Base-by-base conservation (phyloP, 73 alveolate genomes). In the Effrenium voratum region DNA sequence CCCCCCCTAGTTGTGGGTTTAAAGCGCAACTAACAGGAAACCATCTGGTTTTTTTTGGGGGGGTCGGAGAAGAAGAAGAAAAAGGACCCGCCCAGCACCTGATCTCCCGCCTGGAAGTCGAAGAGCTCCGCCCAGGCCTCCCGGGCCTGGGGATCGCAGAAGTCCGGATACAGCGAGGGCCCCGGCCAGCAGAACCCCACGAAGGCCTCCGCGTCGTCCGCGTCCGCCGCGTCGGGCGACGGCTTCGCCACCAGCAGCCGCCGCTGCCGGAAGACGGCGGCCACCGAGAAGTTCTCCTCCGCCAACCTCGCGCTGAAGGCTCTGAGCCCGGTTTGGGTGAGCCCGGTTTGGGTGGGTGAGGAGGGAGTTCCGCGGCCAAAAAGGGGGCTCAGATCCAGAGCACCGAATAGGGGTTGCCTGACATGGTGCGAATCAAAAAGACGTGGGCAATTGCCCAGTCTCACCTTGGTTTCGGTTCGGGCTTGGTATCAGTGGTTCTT, bases 131-230 rank as follows among this genome's bases (percentile, higher is more conserved):
- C 92, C 98, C 98, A 93, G 41, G 26, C 86, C 2, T 26, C 83
- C 24, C 98, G 93, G 55, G 66, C 49, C 70, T 60, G 66, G 59
- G 75, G 75, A 45, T 63, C 49, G 55, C 94, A 57, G 49, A 99
- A 99, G 93, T 99, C 99, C 30, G 99, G 99, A 99, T 99, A 99
- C 82, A 94, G 92, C 77, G 99, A 99, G 16, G 93, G 43, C 32
- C 99, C 99, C 24, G 99, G 99, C 99, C 99, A 99, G 92, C 99
- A 99, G 77, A 93, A 73, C 26, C 99, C 99, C 45, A 75, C 99
- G 90, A 59, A 99, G 32, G 90, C 98, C 72, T 68, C 97, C 82
- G 93, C 95, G 68, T 91, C 91, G 98, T 59, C 38, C 16, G 44
- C 38, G 34, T 68, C 80, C 28, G 66, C 41, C 57, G 72, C 57